Evolutionary conservation across 2,329 filamentous ascomycete species (phyloP), one percentile per base, ranked within the genome.

Genomic region (Hypocreales sp.): DNA sequence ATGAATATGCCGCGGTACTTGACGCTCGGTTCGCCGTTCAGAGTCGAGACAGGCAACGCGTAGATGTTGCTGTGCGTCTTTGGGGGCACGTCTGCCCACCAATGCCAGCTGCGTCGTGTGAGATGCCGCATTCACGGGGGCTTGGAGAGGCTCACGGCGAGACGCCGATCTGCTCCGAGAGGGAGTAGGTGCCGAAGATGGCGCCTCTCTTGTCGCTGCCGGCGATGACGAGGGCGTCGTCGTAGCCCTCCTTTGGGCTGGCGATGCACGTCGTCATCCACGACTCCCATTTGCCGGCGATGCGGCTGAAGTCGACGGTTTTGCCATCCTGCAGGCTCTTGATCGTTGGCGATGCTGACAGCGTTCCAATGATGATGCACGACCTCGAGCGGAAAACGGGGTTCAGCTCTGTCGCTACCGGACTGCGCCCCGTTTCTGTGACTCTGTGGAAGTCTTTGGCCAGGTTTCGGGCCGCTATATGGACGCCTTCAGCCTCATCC

Each of bases 1-100:
- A 75, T 58, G 42, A 74, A 74, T 31, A 74, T 62, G 5, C 69
- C 70, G 5, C 70, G 57, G 35, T 70, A 72, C 36, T 67, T 67
- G 31, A 74, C 58, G 4, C 61, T 62, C 2, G 70, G 68, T 4
- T 66, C 56, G 8, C 58, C 58, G 25, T 35, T 46, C 17, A 32
- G 22, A 8, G 48, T 49, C 5, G 38, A 36, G 5, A 37, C 31
- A 4, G 41, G 32, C 1, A 63, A 44, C 5, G 65, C 63, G 34
- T 61, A 69, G 26, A 74, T 60, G 7, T 49, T 46, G 4, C 47
- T 37, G 27, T 61, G 59, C 14, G 51, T 50, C 13, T 58, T 55
- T 0, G 58, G 41, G 2, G 66, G 56, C 0, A 71, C 64, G 40
- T 74, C 69, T 8, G 69, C 67, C 52, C 62, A 72, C 58, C 60